Base-by-base conservation (phyloP, 2,329 filamentous ascomycete species). In the Harringtonia lauricola region DNA sequence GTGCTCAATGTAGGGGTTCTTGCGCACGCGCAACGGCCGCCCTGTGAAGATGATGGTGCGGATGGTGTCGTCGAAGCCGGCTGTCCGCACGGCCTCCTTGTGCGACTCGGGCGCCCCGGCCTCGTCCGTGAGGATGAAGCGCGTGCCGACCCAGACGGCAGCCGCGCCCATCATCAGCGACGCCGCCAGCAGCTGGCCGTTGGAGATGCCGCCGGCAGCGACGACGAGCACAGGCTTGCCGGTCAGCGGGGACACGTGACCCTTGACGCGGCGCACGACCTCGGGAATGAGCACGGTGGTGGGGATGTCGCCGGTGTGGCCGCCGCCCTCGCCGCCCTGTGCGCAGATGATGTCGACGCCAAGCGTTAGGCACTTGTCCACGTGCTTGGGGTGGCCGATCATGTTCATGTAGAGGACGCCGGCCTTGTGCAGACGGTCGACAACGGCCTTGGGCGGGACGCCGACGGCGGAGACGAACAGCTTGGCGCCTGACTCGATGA, bases 391-490 rank as follows among this genome's bases (percentile, higher is more conserved):
- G 75, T 98, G 92, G 54, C 92, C 92, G 62, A 98, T 89, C 92
- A 98, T 98, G 81, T 98, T 98, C 92, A 96, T 96, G 76, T 94
- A 95, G 54, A 94, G 75, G 54, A 98, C 77, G 54, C 89, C 89
- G 58, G 79, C 70, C 59, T 79, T 76, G 76, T 98, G 92, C 38
- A 98, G 80, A 61, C 78, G 83, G 53, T 96, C 88, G 57, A 98
- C 88, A 47, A 95, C 82, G 54, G 76, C 70, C 67, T 86, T 86
- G 53, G 92, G 87, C 36, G 92, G 89, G 22, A 96, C 84, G 58
- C 92, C 92, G 62, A 98, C 88, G 57, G 92, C 92, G 42, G 86
- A 95, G 56, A 98, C 92, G 70, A 98, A 98, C 47, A 98, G 79
- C 65, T 81, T 89, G 49, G 88, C 85, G 52, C 86, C 86, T 44